Evolutionary conservation across 2,329 filamentous ascomycete genomes (phyloP), one percentile per base, ranked within the genome.

Genomic region (Aspergillus carbonarius): DNA sequence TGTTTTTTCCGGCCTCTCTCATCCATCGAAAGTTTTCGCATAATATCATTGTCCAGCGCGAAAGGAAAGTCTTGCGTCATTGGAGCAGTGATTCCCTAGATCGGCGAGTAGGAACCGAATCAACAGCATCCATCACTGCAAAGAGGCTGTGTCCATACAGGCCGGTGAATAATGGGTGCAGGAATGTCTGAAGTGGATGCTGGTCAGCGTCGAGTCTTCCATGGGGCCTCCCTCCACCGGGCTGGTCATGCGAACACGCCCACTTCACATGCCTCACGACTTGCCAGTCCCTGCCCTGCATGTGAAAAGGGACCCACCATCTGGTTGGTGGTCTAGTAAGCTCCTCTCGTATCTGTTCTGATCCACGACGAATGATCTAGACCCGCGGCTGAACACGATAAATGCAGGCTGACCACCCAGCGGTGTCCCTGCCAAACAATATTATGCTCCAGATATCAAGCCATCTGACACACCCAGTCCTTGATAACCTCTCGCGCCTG

Each of bases 401-500:
- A 40, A 48, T 20, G 32, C 7, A 18, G 10, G 27, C 32, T 46
- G 20, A 17, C 18, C 32, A 51, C 18, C 39, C 39, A 40, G 17
- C 17, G 17, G 18, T 40, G 39, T 20, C 39, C 17, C 9, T 18
- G 6, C 2, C 17, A 15, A 47, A 17, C 44, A 15, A 30, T 17
- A 15, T 48, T 30, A 27, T 18, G 18, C 40, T 18, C 25, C 49
- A 23, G 40, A 48, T 18, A 23, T 66, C 48, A 64, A 47, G 32
- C 44, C 39, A 63, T 61, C 52, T 60, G 61, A 56, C 57, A 47
- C 42, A 77, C 66, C 81, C 80, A 83, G 18, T 69, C 64, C 55
- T 68, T 72, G 54, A 83, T 63, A 2, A 70, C 69, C 23, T 61
- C 61, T 62, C 78, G 74, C 54, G 82, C 70, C 65, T 72, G 66